Evolutionary conservation across 257 asterid species (phyloP).

Genomic region (Plantago elongata): DNA sequence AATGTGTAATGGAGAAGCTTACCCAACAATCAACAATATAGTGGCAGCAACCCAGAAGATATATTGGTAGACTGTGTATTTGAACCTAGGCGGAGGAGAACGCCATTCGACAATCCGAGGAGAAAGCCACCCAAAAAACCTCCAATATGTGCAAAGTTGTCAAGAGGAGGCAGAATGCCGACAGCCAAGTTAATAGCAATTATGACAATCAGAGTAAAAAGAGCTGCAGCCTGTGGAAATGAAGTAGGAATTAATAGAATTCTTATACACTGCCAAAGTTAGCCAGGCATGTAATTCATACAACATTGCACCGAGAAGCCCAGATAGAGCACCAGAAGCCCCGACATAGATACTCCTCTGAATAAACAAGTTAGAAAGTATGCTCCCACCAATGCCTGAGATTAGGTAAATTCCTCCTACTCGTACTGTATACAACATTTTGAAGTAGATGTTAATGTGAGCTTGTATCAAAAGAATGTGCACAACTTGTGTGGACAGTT

Average conservation of each 20-base stretch:
- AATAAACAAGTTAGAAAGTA: constrained; percentile 65
- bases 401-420: constrained; percentile 71
- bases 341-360: constrained; percentile 57
- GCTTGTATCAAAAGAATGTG: neutral
- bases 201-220: constrained; percentile 63
- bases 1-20: constrained; percentile 19
- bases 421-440: constrained; percentile 54
- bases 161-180: constrained; percentile 89
- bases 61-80: constrained; percentile 58
- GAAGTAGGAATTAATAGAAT: neutral
- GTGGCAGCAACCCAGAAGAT: constrained; percentile 48
- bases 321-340: constrained; percentile 67
- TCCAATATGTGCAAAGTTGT: constrained; percentile 90
- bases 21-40: constrained; percentile 61
- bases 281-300: constrained; percentile 35
- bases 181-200: constrained; percentile 70
- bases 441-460: neutral
- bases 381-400: constrained; percentile 90
- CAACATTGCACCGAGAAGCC: constrained; percentile 68
- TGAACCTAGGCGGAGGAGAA: constrained; percentile 56
- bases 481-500: too few species aligned
- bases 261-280: neutral
- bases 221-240: constrained; percentile 63
- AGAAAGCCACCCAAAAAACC: constrained; percentile 81
- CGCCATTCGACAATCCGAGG: too few species aligned